phyloP scores from a whole-genome alignment of 1,139 yeast genomes.

The Tardiomyces depauwii region DNA sequence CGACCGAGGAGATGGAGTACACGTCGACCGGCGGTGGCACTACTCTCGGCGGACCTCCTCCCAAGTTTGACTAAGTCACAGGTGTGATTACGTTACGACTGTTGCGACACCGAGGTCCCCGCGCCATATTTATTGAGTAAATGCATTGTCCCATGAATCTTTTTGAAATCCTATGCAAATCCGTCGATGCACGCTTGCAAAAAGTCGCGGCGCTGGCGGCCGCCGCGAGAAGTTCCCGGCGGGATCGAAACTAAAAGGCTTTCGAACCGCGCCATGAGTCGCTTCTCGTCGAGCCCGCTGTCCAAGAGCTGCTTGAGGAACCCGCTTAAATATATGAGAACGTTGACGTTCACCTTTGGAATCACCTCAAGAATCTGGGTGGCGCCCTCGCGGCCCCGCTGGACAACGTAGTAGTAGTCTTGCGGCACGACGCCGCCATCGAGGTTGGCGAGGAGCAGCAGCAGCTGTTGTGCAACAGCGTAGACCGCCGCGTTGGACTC shows the following conservation, averaged over 20 bases:
- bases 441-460: slow-evolving; percentile 25
- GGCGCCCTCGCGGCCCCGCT: slow-evolving; percentile 6
- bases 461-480: slow-evolving; percentile 23
- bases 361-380: slow-evolving; percentile 24
- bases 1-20: slow-evolving; percentile 39
- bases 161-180: background rate
- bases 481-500: slow-evolving; percentile 16
- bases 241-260: slow-evolving; percentile 1
- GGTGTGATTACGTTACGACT: background rate
- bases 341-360: slow-evolving; percentile 31
- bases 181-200: slow-evolving; percentile 11
- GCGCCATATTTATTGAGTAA: background rate
- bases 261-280: background rate
- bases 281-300: slow-evolving; percentile 14
- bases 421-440: slow-evolving; percentile 16
- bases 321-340: slow-evolving; percentile 28
- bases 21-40: slow-evolving; percentile 60
- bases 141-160: slow-evolving; percentile 1
- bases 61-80: background rate
- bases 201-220: slow-evolving; percentile 13
- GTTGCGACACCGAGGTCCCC: background rate
- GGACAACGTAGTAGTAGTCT: slow-evolving; percentile 16
- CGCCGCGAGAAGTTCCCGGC: background rate
- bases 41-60: slow-evolving; percentile 61
- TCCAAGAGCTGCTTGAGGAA: slow-evolving; percentile 26